Evolutionary conservation across 1,284 basidiomycete genomes (phyloP).

Genomic region (Puccinia coronata): DNA sequence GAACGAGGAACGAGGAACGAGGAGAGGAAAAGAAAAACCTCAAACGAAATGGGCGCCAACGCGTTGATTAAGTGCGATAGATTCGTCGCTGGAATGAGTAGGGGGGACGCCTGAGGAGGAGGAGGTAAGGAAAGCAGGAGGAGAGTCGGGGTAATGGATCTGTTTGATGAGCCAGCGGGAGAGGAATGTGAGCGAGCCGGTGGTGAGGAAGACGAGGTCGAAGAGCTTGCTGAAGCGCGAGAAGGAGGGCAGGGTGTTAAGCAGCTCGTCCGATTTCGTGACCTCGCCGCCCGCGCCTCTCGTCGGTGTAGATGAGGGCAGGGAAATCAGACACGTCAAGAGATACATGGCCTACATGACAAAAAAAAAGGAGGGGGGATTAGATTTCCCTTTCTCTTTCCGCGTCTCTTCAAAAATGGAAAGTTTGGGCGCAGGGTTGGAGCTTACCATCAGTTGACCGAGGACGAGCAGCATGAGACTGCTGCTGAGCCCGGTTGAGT

Average conservation of each 20-base stretch:
- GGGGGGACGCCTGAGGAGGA: not conserved
- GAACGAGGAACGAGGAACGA: too few relatives aligned
- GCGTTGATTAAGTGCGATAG: slow-evolving; percentile 6
- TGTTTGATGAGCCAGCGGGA: slow-evolving; percentile 54
- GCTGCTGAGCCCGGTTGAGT: not conserved
- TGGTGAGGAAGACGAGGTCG: slow-evolving; percentile 59
- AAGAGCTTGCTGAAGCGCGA: slow-evolving; percentile 60
- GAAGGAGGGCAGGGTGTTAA: slow-evolving; percentile 60
- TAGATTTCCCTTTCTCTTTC: not conserved
- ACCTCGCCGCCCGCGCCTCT: slow-evolving; percentile 17
- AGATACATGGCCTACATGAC: slow-evolving; percentile 59
- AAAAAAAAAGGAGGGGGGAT: not conserved
- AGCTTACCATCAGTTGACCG: slow-evolving; percentile 59
- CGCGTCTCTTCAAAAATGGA: too few relatives aligned
- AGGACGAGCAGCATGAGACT: slow-evolving; percentile 60
- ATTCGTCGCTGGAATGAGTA: not conserved
- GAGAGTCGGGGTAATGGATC: slow-evolving; percentile 43
- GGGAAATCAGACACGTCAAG: slow-evolving; percentile 61
- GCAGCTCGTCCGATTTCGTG: slow-evolving; percentile 52
- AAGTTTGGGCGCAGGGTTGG: not conserved
- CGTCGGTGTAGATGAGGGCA: slow-evolving; percentile 55
- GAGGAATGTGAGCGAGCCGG: slow-evolving; percentile 55
- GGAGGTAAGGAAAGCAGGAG: not conserved
- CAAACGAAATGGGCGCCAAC: slow-evolving; percentile 22
- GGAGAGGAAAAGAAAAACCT: not conserved